Evolutionary conservation across 2,329 filamentous ascomycete species (phyloP), one percentile per base, ranked within the genome.

Genomic region (Fusarium goolgardi): DNA sequence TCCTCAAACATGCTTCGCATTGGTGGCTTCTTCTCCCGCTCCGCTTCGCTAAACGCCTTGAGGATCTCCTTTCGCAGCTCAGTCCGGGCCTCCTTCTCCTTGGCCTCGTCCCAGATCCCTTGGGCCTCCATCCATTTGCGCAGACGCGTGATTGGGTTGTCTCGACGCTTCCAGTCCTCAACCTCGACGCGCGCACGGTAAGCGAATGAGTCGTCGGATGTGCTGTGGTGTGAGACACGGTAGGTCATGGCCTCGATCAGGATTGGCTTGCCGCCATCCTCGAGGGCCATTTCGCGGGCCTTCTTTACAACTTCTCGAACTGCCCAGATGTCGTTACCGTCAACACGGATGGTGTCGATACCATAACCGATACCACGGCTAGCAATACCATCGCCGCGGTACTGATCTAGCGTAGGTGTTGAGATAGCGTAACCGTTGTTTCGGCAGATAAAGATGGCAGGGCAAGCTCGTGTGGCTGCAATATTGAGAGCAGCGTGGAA

Each of bases 221-320:
- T 99, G 79, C 93, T 97, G 81, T 99, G 96, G 77, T 99, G 94
- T 9, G 92, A 95, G 43, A 98, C 94, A n/a, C 96, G 93, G 80
- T 99, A 99, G 25, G 92, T 95, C 92, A 99, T 97, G 57, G 94
- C 94, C 80, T 99, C 96, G 40, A 99, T 91, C 10, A 99, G 82
- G 0, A 99, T 87, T 0, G 93, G 94, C 66, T 87, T 88, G 6
- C 93, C 92, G n/a, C 92, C 93, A 43, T 92, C 89, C 57, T 91
- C 83, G 5, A 98, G 84, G 0, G 95, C 94, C 75, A 95, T 87
- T 49, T 87, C 85, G 3, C 94, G 87, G 0, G 96, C 96, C 76
- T 87, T 86, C 74, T 88, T 88, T 25, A 92, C 96, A 0, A 89
- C 93, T 78, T 94, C 91, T 40, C 92, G 86, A 0, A 97, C 93